These are phyloP conservation scores for Lasiodiplodia gonubiensis DNA, from an alignment of 2,329 filamentous ascomycete genomes.

Conservation along the genomic window DNA sequence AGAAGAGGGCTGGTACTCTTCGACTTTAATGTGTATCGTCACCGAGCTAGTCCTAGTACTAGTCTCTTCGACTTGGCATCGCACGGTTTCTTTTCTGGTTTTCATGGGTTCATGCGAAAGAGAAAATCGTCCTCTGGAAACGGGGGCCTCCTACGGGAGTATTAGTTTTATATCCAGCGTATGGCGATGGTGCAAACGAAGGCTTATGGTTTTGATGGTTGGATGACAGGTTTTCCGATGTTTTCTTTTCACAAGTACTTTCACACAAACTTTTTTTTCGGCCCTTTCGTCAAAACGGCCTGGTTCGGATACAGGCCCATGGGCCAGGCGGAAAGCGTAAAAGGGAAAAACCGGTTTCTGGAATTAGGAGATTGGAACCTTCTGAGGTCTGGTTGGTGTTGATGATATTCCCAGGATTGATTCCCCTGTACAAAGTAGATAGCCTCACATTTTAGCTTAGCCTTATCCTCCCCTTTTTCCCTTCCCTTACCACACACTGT, in stretches of 20 bases:
- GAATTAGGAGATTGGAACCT: neutral
- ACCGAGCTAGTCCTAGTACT: neutral
- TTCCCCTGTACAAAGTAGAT: constrained; percentile 25
- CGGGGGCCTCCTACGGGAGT: constrained; percentile 1
- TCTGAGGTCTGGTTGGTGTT: neutral
- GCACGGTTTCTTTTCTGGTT: constrained; percentile 2
- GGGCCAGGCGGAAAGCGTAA: too few species aligned
- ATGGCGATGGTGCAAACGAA: neutral
- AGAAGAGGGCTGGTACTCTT: constrained; percentile 5
- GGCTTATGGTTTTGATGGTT: constrained; percentile 13
- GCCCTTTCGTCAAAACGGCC: neutral
- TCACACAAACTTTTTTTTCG: neutral
- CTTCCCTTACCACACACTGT: neutral
- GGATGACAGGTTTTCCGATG: constrained; percentile 5
- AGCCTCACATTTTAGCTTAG: constrained; percentile 1
- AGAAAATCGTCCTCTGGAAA: neutral
- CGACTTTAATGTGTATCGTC: constrained; percentile 4
- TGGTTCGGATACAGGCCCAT: too few species aligned
- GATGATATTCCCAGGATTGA: constrained; percentile 1
- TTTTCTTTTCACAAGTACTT: neutral
- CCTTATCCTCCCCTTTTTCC: neutral
- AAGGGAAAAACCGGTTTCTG: too few species aligned
- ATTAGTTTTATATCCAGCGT: neutral
- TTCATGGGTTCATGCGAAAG: neutral
- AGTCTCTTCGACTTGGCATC: constrained; percentile 4